phyloP scores from a whole-genome alignment of 768 basidiomycete species.

The Leccinum rimulosum region DNA sequence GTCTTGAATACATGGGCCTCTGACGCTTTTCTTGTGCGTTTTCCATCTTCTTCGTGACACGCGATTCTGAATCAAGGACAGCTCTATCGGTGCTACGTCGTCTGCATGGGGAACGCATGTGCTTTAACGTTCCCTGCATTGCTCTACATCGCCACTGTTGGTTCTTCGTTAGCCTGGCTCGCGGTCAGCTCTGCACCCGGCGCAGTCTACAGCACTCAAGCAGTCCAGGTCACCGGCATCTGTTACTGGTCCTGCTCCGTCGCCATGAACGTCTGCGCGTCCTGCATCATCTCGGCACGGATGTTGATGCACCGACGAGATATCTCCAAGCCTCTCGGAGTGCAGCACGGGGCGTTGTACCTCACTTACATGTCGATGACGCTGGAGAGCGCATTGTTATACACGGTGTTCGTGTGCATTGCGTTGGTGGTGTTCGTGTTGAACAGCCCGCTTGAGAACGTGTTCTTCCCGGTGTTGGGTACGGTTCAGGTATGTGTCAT shows the following conservation, averaged over 20 bases:
- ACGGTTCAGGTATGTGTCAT: constrained; percentile 15
- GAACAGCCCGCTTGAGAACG: constrained; percentile 24
- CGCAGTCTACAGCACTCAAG: constrained; percentile 14
- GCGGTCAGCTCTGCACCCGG: constrained; percentile 13
- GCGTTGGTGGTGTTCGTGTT: constrained; percentile 13
- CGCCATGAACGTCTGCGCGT: constrained; percentile 16
- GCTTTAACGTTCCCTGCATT: not conserved
- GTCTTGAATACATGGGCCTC: constrained; percentile 23
- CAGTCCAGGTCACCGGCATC: constrained; percentile 15
- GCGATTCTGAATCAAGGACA: not conserved
- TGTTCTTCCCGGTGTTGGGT: constrained; percentile 24
- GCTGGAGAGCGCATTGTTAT: constrained; percentile 23
- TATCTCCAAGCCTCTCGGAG: constrained; percentile 8
- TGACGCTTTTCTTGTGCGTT: constrained; percentile 23
- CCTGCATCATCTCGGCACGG: constrained; percentile 13
- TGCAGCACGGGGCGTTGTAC: constrained; percentile 18
- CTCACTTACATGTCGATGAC: constrained; percentile 26
- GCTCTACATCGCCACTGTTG: constrained; percentile 19
- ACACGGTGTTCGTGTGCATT: constrained; percentile 12
- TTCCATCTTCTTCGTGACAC: not conserved
- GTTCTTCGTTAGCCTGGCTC: constrained; percentile 17
- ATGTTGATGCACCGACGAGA: constrained; percentile 21
- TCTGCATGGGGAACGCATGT: constrained; percentile 12
- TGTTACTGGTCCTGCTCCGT: constrained; percentile 17
- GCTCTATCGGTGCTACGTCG: constrained; percentile 25